These are phyloP conservation scores for Neurospora sublineolata DNA, from an alignment of 495 filamentous ascomycete genomes.

Conservation along the genomic window DNA sequence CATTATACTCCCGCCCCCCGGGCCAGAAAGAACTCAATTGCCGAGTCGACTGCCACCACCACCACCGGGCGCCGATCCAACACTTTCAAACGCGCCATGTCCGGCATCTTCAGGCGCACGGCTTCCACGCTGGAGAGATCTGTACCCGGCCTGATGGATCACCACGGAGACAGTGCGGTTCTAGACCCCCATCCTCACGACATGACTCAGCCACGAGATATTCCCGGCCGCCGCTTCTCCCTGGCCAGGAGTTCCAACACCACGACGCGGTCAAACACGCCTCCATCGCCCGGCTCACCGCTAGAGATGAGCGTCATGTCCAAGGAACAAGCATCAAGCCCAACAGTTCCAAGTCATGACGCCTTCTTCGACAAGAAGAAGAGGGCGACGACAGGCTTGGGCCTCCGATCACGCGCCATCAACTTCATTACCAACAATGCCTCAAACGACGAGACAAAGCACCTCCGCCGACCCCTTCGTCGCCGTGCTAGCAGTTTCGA, in stretches of 20 bases:
- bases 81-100: constrained; percentile 28
- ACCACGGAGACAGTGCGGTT: constrained; percentile 4
- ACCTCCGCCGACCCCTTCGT: constrained; percentile 6
- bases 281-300: constrained; percentile 39
- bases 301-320: constrained; percentile 22
- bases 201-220: constrained; percentile 13
- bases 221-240: constrained; percentile 32
- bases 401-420: constrained; percentile 26
- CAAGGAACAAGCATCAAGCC: constrained; percentile 18
- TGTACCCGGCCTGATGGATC: constrained; percentile 5
- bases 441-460: constrained; percentile 1
- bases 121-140: constrained; percentile 21
- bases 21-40: neutral
- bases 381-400: constrained; percentile 38
- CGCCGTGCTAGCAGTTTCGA: constrained; percentile 30
- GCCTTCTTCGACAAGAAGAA: constrained; percentile 34
- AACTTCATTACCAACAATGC: constrained; percentile 12
- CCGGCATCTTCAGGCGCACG: constrained; percentile 21
- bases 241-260: constrained; percentile 34
- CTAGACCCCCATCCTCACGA: constrained; percentile 13
- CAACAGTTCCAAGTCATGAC: constrained; percentile 26
- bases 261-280: constrained; percentile 42
- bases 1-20: constrained; percentile 2
- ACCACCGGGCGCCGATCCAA: constrained; percentile 7
- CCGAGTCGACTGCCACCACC: constrained; percentile 2